These are phyloP conservation scores for Penicillium sp. DNA, from an alignment of 2,329 filamentous ascomycete species.

Conservation along the genomic window DNA sequence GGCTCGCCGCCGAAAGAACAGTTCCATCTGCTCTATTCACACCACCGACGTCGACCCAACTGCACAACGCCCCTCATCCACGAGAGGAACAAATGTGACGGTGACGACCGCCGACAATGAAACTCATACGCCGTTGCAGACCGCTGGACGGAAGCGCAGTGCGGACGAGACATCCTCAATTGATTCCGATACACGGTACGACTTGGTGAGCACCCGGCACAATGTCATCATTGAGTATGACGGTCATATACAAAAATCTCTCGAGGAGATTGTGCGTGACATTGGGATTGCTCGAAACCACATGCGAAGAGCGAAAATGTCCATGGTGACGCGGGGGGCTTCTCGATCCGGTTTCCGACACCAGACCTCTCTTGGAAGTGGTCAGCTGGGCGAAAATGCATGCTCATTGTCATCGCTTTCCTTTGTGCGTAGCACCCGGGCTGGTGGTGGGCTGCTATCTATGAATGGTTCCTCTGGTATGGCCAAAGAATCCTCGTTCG, in stretches of 20 bases:
- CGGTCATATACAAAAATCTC: constrained; percentile 72
- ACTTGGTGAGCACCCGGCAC: constrained; percentile 62
- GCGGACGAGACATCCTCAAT: constrained; percentile 30
- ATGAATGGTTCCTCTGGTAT: constrained; percentile 11
- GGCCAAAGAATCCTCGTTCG: constrained; percentile 56
- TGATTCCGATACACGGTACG: constrained; percentile 25
- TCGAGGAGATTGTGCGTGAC: constrained; percentile 75
- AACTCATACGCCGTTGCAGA: constrained; percentile 7
- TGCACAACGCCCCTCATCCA: constrained; percentile 12
- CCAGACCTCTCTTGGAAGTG: constrained; percentile 5
- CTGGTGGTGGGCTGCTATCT: constrained; percentile 7
- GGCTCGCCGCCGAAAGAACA: constrained; percentile 35
- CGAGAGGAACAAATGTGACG: constrained; percentile 4
- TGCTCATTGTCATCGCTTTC: constrained; percentile 10
- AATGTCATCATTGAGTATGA: constrained; percentile 92
- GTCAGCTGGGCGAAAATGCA: not conserved
- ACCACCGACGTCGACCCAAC: constrained; percentile 23
- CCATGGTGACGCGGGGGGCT: constrained; percentile 26
- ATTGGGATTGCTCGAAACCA: constrained; percentile 75
- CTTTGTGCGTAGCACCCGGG: constrained; percentile 2
- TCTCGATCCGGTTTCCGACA: constrained; percentile 17
- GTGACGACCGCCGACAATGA: constrained; percentile 3
- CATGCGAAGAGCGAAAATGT: constrained; percentile 76
- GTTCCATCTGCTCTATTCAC: constrained; percentile 40
- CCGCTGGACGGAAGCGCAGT: constrained; percentile 30